Conservation (phyloP, 2,329 filamentous ascomycete genomes). For the Pseudocercospora fuligena region DNA sequence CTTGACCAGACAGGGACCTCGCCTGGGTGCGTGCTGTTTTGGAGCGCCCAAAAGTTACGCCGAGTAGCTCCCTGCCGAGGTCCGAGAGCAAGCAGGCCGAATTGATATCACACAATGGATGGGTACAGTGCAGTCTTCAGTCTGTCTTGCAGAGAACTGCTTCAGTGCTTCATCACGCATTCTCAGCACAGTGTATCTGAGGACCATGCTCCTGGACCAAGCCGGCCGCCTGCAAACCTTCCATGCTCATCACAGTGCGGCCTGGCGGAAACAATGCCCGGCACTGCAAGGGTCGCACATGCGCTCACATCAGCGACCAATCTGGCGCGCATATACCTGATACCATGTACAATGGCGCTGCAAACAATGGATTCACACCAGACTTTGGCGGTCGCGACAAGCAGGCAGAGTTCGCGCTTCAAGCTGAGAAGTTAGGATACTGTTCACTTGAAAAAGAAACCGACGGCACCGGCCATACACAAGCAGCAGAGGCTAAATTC, state of each 20-base stretch:
- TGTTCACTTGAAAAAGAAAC: constrained; percentile 48
- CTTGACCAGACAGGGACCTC: not conserved
- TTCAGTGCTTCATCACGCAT: not conserved
- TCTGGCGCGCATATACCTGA: not conserved
- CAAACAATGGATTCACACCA: not conserved
- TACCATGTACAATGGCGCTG: constrained; percentile 10
- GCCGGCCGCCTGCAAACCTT: not conserved
- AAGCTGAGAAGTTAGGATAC: constrained; percentile 57
- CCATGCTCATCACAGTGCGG: not conserved
- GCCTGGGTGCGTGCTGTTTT: too few species aligned
- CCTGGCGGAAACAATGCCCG: not conserved
- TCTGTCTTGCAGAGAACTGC: not conserved
- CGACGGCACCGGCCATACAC: constrained; percentile 52
- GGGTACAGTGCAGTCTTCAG: too few species aligned
- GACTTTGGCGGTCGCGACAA: constrained; percentile 6
- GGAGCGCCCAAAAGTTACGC: too few species aligned
- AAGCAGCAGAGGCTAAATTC: constrained; percentile 65
- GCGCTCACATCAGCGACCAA: not conserved
- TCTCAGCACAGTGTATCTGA: not conserved
- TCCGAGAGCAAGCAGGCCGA: not conserved
- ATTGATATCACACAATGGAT: too few species aligned
- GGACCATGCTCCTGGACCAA: not conserved
- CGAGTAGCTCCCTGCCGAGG: not conserved
- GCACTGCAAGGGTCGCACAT: not conserved
- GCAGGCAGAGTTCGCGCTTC: constrained; percentile 59